These are phyloP conservation scores for Coemansia sp. DNA, from an alignment of 192 early-diverging fungal genomes.

Conservation along the genomic window DNA sequence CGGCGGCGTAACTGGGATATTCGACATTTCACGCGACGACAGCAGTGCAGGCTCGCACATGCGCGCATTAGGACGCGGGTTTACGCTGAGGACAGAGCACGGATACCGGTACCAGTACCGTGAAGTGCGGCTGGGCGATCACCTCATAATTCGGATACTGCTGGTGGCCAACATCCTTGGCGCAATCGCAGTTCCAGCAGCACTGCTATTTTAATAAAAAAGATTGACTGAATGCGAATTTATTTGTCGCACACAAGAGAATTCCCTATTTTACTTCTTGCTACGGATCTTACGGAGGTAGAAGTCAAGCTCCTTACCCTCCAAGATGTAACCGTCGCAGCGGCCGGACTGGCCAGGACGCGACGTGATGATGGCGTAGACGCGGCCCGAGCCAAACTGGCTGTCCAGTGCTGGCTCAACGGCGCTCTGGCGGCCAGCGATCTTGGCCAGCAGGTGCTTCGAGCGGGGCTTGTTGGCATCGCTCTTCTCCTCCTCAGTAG, in stretches of 20 bases:
- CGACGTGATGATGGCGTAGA: constrained; percentile 90
- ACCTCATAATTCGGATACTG: constrained; percentile 52
- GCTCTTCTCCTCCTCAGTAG: constrained; percentile 56
- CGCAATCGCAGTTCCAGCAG: constrained; percentile 16
- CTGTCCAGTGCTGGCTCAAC: constrained; percentile 87
- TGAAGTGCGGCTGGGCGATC: constrained; percentile 50
- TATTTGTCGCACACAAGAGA: constrained; percentile 15
- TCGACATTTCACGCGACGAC: constrained; percentile 49
- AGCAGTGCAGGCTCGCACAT: background rate
- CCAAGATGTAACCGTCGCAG: constrained; percentile 96
- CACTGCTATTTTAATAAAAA: constrained; percentile 12
- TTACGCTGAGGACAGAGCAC: background rate
- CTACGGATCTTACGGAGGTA: constrained; percentile 86
- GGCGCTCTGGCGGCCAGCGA: constrained; percentile 81
- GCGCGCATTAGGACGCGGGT: constrained; percentile 7
- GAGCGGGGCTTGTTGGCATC: constrained; percentile 85
- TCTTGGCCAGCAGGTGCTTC: constrained; percentile 86
- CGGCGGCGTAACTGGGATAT: constrained; percentile 61
- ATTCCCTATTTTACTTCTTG: constrained; percentile 55
- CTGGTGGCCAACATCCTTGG: constrained; percentile 32
- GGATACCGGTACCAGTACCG: constrained; percentile 54
- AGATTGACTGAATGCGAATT: background rate
- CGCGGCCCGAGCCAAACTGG: constrained; percentile 93
- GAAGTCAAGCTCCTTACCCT: constrained; percentile 99
- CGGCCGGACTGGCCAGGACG: constrained; percentile 98